These are phyloP conservation scores for Tolypocladium tundrense DNA, from an alignment of 2,329 filamentous ascomycete species.

Conservation along the genomic window DNA sequence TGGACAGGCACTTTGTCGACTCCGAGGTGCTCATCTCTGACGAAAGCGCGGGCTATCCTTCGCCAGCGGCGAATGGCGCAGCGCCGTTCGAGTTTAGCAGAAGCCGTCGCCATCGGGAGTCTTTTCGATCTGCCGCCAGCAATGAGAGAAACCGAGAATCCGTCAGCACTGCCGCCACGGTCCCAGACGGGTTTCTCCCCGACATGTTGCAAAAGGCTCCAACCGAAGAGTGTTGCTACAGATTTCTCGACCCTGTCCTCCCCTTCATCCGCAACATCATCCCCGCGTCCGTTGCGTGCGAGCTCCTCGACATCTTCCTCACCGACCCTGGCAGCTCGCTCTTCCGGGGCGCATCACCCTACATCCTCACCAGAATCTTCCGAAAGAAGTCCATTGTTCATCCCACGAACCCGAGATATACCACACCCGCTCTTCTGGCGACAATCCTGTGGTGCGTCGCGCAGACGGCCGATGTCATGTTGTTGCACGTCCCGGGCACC, in stretches of 20 bases:
- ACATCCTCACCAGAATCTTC: conserved; percentile 35
- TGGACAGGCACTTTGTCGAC: conserved; percentile 7
- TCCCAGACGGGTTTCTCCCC: conserved; percentile 7
- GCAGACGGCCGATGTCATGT: conserved; percentile 33
- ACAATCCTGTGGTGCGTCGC: conserved; percentile 38
- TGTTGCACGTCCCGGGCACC: conserved; percentile 29
- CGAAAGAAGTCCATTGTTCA: conserved; percentile 32
- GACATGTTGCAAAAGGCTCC: conserved; percentile 15
- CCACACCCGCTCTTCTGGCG: conserved; percentile 32
- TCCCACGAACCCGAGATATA: conserved; percentile 26
- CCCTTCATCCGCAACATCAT: conserved; percentile 28
- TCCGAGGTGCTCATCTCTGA: conserved; percentile 14
- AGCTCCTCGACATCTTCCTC: conserved; percentile 37
- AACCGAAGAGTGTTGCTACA: conserved; percentile 25
- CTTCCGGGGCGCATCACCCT: conserved; percentile 34
- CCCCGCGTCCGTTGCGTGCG: conserved; percentile 29
- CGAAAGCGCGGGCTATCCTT: conserved; percentile 17
- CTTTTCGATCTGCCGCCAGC: conserved; percentile 10
- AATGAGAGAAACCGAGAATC: conserved; percentile 8
- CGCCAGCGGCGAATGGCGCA: conserved; percentile 11
- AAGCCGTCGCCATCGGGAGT: conserved; percentile 3
- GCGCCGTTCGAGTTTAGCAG: conserved; percentile 1
- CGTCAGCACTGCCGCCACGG: conserved; percentile 8
- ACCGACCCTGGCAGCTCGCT: conserved; percentile 31
- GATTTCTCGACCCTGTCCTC: conserved; percentile 29